phyloP scores from a whole-genome alignment of 202 grass and related monocot species.

The Eragrostis tef region DNA sequence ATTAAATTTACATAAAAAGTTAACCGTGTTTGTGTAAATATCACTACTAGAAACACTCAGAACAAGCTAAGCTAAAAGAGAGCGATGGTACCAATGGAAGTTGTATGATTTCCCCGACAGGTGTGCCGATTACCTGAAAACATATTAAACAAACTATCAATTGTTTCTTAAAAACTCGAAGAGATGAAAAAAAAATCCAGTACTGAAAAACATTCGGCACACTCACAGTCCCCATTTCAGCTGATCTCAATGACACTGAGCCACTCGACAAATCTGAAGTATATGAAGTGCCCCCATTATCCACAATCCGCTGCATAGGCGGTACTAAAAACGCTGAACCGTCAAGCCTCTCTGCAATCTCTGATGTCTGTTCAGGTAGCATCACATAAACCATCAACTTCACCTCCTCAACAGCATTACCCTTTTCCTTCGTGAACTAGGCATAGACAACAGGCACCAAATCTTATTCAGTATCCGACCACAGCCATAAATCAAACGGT shows the following conservation, averaged over 20 bases:
- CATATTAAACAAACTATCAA: constrained; percentile 16
- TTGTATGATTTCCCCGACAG: neutral
- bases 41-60: constrained; percentile 29
- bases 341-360: constrained; percentile 65
- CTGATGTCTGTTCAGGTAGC: constrained; percentile 53
- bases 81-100: neutral
- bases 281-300: constrained; percentile 45
- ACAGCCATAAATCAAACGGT: constrained; percentile 6
- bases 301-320: constrained; percentile 44
- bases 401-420: constrained; percentile 62
- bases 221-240: constrained; percentile 43
- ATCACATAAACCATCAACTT: constrained; percentile 69
- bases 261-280: constrained; percentile 45
- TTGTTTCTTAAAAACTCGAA: constrained; percentile 8
- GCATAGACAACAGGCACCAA: constrained; percentile 24
- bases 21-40: no score
- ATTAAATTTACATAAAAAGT: constrained; percentile 12
- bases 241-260: constrained; percentile 49
- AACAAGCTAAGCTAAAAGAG: neutral
- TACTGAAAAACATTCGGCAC: constrained; percentile 9
- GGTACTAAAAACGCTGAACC: constrained; percentile 27
- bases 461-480: constrained; percentile 23
- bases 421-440: constrained; percentile 61
- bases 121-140: constrained; percentile 48
- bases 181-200: neutral